These are phyloP conservation scores for Ophiostoma piceae DNA, from an alignment of 2,329 filamentous ascomycete genomes.

Conservation along the genomic window DNA sequence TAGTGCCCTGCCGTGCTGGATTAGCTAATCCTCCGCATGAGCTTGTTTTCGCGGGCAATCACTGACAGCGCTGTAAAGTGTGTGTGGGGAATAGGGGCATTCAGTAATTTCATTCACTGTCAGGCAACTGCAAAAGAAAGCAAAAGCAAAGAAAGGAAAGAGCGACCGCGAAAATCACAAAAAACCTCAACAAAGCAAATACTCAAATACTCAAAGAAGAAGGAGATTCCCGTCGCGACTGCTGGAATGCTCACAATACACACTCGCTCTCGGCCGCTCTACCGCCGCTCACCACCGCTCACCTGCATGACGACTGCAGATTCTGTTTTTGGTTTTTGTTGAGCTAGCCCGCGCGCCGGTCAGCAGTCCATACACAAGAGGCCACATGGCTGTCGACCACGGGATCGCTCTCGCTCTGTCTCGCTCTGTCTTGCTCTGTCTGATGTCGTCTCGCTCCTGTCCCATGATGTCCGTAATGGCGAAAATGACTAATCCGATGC, in stretches of 20 bases:
- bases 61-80: not conserved
- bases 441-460: not conserved
- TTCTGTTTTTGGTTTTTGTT: not conserved
- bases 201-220: not conserved
- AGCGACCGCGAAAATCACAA: not conserved
- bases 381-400: constrained; percentile 1
- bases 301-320: not conserved
- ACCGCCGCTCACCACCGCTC: too few species aligned
- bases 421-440: too few species aligned
- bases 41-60: not conserved
- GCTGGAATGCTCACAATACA: not conserved
- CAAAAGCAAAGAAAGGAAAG: too few species aligned
- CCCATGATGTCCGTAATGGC: not conserved
- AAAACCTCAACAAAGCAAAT: not conserved
- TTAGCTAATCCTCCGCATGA: constrained; percentile 6
- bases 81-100: not conserved
- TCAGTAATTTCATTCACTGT: not conserved
- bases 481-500: not conserved
- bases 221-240: not conserved
- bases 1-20: not conserved
- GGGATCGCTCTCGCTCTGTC: not conserved
- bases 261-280: not conserved
- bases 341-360: not conserved
- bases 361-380: not conserved
- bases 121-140: not conserved